phyloP scores from a whole-genome alignment of 2,329 filamentous ascomycete genomes.

The Fusarium pseudograminearum region DNA sequence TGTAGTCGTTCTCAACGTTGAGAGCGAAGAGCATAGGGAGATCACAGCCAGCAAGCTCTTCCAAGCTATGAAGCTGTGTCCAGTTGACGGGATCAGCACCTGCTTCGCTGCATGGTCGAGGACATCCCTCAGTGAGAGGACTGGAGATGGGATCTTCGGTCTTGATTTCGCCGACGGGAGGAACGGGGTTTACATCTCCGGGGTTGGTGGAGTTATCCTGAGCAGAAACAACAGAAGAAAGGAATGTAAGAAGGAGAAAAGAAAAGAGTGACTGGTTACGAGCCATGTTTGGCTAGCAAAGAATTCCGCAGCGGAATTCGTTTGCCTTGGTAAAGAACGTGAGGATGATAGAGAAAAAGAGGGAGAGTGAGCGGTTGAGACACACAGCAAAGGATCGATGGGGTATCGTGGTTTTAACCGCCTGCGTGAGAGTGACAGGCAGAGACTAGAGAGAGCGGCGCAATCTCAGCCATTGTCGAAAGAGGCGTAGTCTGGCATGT shows the following conservation, averaged over 20 bases:
- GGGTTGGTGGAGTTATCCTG: slow-evolving; percentile 25
- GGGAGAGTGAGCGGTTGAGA: slow-evolving; percentile 14
- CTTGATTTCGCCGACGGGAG: slow-evolving; percentile 41
- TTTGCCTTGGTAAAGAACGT: slow-evolving; percentile 6
- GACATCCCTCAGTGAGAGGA: slow-evolving; percentile 44
- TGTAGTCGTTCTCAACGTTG: slow-evolving; percentile 42
- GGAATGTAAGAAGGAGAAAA: slow-evolving; percentile 34
- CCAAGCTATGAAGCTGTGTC: slow-evolving; percentile 44
- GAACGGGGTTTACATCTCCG: slow-evolving; percentile 40
- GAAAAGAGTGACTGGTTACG: slow-evolving; percentile 42
- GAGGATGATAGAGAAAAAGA: background rate
- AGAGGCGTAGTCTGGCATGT: slow-evolving; percentile 41
- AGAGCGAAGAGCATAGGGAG: slow-evolving; percentile 41
- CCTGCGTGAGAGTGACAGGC: background rate
- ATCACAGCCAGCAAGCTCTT: slow-evolving; percentile 33
- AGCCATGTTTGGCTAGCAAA: slow-evolving; percentile 36
- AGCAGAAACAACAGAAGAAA: slow-evolving; percentile 19
- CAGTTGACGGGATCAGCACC: slow-evolving; percentile 42
- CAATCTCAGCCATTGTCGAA: slow-evolving; percentile 16
- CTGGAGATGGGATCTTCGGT: slow-evolving; percentile 44
- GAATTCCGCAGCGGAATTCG: background rate
- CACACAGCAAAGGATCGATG: background rate
- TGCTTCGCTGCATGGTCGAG: slow-evolving; percentile 33
- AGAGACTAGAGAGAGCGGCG: background rate
- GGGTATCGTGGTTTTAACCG: slow-evolving; percentile 26